Evolutionary conservation across 1,139 yeast genomes (phyloP).

Genomic region (Fermentozyma sake): DNA sequence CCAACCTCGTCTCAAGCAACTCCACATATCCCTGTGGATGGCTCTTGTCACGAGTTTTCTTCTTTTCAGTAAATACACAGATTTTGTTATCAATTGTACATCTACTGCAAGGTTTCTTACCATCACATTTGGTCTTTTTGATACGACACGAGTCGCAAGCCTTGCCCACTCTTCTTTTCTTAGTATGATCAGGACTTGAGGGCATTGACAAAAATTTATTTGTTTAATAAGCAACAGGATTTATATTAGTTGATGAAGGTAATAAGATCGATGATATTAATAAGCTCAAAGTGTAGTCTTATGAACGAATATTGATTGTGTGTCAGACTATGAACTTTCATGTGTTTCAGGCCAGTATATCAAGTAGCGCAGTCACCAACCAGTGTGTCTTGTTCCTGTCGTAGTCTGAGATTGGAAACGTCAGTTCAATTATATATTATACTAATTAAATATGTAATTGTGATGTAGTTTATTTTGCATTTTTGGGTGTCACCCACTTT

Average conservation of each 20-base stretch:
- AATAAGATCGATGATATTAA: no score
- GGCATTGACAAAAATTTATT: neutral
- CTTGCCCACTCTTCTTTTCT: constrained; percentile 71
- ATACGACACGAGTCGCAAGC: constrained; percentile 80
- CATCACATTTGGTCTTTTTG: constrained; percentile 74
- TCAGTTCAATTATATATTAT: no score
- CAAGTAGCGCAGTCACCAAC: no score
- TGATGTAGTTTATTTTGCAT: no score
- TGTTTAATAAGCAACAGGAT: neutral
- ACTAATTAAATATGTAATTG: no score
- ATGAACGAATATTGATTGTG: no score
- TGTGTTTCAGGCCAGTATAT: no score
- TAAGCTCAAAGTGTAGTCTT: no score
- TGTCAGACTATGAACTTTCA: no score
- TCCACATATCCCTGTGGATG: constrained; percentile 70
- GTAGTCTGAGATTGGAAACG: no score
- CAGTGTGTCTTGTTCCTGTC: no score
- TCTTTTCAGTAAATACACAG: constrained; percentile 70
- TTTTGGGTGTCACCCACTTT: no score
- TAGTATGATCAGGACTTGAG: constrained; percentile 15
- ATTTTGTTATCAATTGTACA: constrained; percentile 68
- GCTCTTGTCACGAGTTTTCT: constrained; percentile 54
- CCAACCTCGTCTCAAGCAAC: constrained; percentile 62
- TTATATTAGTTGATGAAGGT: neutral
- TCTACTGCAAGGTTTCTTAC: constrained; percentile 69